These are phyloP conservation scores for Chlorella sorokiniana DNA, from an alignment of 139 green algal genomes.

Conservation along the genomic window DNA sequence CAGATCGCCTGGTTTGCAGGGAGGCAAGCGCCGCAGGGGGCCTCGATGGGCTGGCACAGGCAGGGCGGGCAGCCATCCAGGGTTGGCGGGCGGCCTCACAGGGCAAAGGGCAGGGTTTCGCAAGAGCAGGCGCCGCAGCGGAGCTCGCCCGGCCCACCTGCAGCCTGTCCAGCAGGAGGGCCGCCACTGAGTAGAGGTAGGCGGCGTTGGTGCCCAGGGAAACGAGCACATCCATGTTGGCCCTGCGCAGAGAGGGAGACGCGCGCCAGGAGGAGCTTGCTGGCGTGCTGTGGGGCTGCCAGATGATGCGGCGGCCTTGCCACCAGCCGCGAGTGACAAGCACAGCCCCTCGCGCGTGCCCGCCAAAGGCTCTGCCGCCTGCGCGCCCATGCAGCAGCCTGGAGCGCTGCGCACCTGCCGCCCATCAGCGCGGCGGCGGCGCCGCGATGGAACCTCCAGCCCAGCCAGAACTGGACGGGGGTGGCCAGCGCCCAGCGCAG, in stretches of 20 bases:
- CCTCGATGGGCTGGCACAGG: too few species aligned
- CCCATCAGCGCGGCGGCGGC: conserved; percentile 72
- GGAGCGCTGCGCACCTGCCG: conserved; percentile 34
- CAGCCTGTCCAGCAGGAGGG: conserved; percentile 75
- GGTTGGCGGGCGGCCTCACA: background rate
- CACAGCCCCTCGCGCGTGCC: too few species aligned
- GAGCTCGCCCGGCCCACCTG: conserved; percentile 3
- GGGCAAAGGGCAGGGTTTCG: background rate
- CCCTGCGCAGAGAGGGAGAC: conserved; percentile 52
- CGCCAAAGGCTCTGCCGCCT: too few species aligned
- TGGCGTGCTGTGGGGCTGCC: too few species aligned
- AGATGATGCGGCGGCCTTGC: background rate
- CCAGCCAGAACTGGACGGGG: conserved; percentile 90
- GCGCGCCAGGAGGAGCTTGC: too few species aligned
- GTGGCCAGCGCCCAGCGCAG: conserved; percentile 88
- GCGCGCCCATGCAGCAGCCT: too few species aligned
- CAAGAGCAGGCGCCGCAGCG: too few species aligned
- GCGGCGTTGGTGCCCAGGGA: conserved; percentile 91
- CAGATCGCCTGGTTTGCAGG: too few species aligned
- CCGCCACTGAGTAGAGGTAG: conserved; percentile 91
- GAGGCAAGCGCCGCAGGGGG: too few species aligned
- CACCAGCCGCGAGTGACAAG: background rate
- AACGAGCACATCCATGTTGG: conserved; percentile 99
- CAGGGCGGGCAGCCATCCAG: too few species aligned
- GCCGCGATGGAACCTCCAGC: conserved; percentile 89